Percentiles rank a stretch among this genome's conserved stretches.
phyloP scores from a whole-genome alignment of 1,284 basidiomycete genomes.

The Ganoderma lucidum region DNA sequence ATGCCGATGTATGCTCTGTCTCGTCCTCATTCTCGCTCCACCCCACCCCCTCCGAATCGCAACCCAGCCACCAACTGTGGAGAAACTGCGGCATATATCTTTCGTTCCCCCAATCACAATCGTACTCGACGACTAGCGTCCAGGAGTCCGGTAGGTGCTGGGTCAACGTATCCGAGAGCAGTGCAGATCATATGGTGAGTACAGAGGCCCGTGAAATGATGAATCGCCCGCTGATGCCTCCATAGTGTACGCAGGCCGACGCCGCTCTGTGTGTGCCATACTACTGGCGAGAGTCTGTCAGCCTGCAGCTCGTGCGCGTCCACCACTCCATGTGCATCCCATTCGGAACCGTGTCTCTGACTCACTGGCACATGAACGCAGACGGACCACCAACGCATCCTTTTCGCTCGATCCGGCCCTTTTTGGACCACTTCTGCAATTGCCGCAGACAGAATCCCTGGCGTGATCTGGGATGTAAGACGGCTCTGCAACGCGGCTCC shows the following conservation, averaged over 20 bases:
- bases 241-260: not conserved
- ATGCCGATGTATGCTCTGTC: no score
- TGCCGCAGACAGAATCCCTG: not conserved
- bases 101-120: no score
- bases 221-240: no score
- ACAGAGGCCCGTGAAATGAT: not conserved
- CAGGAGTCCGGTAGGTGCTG: slow-evolving; percentile 55
- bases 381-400: slow-evolving; percentile 19
- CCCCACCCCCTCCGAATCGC: no score
- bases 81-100: no score
- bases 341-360: no score
- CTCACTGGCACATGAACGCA: not conserved
- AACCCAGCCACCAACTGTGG: no score
- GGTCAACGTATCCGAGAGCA: slow-evolving; percentile 53
- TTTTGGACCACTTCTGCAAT: slow-evolving; percentile 15
- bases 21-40: no score
- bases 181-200: not conserved
- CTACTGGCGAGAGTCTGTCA: not conserved
- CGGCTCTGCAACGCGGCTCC: not conserved
- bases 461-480: not conserved
- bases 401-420: slow-evolving; percentile 11
- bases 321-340: not conserved
- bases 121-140: no score
- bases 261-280: not conserved
- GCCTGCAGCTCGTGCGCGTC: not conserved